These are phyloP conservation scores for Candida andamanensis DNA, from an alignment of 805 yeast genomes.

Conservation along the genomic window DNA sequence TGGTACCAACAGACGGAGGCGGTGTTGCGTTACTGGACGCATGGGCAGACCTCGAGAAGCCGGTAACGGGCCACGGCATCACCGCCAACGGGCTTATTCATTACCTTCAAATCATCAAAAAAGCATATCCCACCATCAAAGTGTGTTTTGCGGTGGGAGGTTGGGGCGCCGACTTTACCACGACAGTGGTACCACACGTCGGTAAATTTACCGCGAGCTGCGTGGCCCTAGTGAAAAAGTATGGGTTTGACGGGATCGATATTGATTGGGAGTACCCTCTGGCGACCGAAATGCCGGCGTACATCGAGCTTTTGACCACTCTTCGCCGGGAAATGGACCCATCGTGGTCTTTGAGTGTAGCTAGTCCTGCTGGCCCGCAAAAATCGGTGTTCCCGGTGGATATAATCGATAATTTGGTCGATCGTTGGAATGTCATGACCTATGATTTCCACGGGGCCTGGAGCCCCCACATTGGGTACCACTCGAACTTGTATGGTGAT, in stretches of 20 bases:
- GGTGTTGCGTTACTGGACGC: slow-evolving; percentile 50
- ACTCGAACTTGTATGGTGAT: slow-evolving; percentile 56
- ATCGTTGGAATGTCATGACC: slow-evolving; percentile 85
- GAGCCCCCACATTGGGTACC: slow-evolving; percentile 59
- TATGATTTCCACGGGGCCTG: slow-evolving; percentile 82
- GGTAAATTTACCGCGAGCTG: slow-evolving; percentile 47
- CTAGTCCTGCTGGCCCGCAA: slow-evolving; percentile 65
- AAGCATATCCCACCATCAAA: slow-evolving; percentile 37
- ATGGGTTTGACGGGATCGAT: slow-evolving; percentile 86
- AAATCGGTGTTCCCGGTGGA: too few species aligned
- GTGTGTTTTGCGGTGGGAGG: slow-evolving; percentile 83
- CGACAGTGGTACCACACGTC: slow-evolving; percentile 35
- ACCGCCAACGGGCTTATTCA: slow-evolving; percentile 44
- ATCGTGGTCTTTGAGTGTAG: slow-evolving; percentile 62
- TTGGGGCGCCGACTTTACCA: slow-evolving; percentile 51
- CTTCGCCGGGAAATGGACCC: slow-evolving; percentile 20
- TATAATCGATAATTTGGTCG: slow-evolving; percentile 39
- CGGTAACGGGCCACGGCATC: slow-evolving; percentile 17
- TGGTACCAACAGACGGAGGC: slow-evolving; percentile 55
- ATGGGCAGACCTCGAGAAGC: slow-evolving; percentile 58
- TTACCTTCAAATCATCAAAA: slow-evolving; percentile 46
- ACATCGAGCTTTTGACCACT: slow-evolving; percentile 40
- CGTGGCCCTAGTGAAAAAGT: slow-evolving; percentile 40
- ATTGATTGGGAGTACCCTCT: slow-evolving; percentile 95
- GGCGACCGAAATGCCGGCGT: slow-evolving; percentile 36